Evolutionary conservation across 176 grass and related monocot genomes (phyloP), one percentile per base, ranked within the genome.

Genomic region (Aegilops umbellulata): DNA sequence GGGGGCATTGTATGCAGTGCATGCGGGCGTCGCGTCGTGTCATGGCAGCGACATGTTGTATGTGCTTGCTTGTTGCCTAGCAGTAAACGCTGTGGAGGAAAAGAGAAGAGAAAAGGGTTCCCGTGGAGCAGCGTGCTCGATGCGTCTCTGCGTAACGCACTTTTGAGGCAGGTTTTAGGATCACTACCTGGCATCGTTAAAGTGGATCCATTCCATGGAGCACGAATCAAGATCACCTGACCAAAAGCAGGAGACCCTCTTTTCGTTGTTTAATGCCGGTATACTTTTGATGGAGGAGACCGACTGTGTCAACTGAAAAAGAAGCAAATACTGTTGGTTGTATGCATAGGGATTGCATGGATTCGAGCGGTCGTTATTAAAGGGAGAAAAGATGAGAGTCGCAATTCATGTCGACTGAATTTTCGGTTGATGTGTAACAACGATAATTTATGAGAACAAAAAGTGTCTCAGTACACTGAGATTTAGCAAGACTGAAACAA

Each of bases 1-100:
- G 46, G 46, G 46, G 14, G 46, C 15, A 19, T 53, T 47, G 29
- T 27, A 19, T 3, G 26, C 70, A 31, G 65, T 69, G 41, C 65
- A 69, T 38, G 80, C 22, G 49, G 10, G 10, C 77, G 82, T 85
- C 17, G 69, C 46, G 88, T 85, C 88, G 57, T 76, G 82, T 89
- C 88, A 5, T 25, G 66, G 80, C 81, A 23, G 70, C 39, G 38
- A 44, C 36, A 39, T n/a, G 41, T 44, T 22, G 44, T 47, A 47
- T 22, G 14, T 19, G 80, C 7, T 13, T 19, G 80, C 7, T 13
- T 58, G 24, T 67, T 77, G 29, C 7, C 22, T 25, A 47, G 70
- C 23, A 23, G 63, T 36, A 44, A 76, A 82, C n/a, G 24, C 82
- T 7, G 24, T 53, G 10, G 41, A 23, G 55, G 11, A 22, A 31